Base-by-base conservation (phyloP, 306 rosid genomes). In the Cucurbita pepo region DNA sequence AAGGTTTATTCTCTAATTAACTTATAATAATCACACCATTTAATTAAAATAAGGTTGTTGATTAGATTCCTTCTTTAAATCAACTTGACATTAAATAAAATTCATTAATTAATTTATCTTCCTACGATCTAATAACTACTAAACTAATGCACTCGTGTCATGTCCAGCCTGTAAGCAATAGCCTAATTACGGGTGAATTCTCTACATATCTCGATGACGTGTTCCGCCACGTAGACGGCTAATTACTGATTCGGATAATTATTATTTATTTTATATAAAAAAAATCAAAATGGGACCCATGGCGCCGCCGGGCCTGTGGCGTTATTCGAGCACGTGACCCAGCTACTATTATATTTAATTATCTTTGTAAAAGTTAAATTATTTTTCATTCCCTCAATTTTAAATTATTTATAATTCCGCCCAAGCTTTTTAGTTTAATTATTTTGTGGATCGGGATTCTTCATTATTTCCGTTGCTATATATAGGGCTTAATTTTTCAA, bases 261-360 rank as follows among this genome's bases (percentile, higher is more conserved):
- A 9, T 8, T 40, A 1, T 9, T 21, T 10, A 41, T 18, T 10
- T 0, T 6, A n/a, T 21, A 6, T n/a, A 9, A 9, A 10, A 44
- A 44, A 41, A 5, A 51, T 3, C 9, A 51, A 13, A 25, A 45
- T 45, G 56, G 71, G 72, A 44, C 72, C 72, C 19, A 66, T n/a
- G 72, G 72, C 38, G 72, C 72, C 72, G 72, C 72, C 72, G 72
- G 72, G 75, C 3, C 14, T 9, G 47, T 52, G 61, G 48, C 75
- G 60, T 71, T 8, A 16, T 52, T 52, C n/a, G 75, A 69, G 59
- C 74, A 69, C 74, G 59, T 69, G 74, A 50, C 10, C 44, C 37
- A 6, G 21, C 8, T 7, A 3, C 40, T 30, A 30, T 30, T 38
- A 36, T 40, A 16, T 40, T 10, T n/a, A 38, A 63, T 8, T 16